Conservation (phyloP, 768 basidiomycete species). For the Hydnomerulius pinastri region DNA sequence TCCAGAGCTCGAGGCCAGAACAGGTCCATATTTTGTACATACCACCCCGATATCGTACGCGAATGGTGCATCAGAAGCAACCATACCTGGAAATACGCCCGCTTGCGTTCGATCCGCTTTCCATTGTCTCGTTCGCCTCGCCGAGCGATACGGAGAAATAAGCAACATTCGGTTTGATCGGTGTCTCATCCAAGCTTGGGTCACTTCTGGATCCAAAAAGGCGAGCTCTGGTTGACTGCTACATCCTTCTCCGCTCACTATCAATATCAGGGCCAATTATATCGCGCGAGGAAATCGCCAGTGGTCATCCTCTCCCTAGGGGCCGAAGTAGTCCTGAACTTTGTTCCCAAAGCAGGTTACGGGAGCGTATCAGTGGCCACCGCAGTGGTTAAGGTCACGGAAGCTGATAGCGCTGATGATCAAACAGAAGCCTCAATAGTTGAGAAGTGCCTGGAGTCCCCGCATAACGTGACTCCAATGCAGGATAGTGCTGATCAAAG, state of each 20-base stretch:
- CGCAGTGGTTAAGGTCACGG: conserved; percentile 14
- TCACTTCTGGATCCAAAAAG: conserved; percentile 39
- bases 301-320: conserved; percentile 28
- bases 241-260: neutral
- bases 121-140: conserved; percentile 32
- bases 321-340: conserved; percentile 20
- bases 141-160: conserved; percentile 37
- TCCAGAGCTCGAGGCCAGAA: conserved; percentile 2
- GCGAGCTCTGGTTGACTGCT: conserved; percentile 16
- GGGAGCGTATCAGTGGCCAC: neutral
- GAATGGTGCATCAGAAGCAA: conserved; percentile 11
- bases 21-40: conserved; percentile 33
- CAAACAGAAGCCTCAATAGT: conserved; percentile 3
- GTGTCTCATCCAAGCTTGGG: conserved; percentile 45
- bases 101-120: conserved; percentile 20
- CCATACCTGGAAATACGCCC: conserved; percentile 29
- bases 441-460: neutral
- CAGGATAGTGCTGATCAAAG: neutral
- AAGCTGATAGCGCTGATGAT: conserved; percentile 6
- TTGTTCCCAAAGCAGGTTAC: conserved; percentile 30
- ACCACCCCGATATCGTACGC: conserved; percentile 14
- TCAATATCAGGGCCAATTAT: conserved; percentile 21
- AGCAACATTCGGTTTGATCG: conserved; percentile 33
- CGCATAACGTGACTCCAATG: neutral
- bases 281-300: conserved; percentile 23